Percentiles rank a stretch among this genome's conserved stretches.
phyloP scores from a whole-genome alignment of 257 asterid species.

The Ophiorrhiza pumila region DNA sequence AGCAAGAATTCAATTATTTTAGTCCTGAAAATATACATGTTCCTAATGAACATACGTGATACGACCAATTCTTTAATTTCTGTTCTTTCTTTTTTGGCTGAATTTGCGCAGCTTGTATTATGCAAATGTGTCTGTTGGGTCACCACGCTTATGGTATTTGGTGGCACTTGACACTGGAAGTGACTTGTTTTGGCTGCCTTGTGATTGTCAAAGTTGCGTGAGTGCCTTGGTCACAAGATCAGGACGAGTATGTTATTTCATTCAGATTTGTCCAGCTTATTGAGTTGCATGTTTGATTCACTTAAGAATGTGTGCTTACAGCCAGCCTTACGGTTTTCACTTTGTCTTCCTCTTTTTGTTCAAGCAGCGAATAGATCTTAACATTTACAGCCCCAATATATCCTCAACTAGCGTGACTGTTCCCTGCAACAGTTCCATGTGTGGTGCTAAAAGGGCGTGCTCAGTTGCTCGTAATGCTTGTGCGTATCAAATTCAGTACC shows the following conservation, averaged over 20 bases:
- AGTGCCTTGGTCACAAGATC: slow-evolving; percentile 41
- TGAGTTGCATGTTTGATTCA: background rate
- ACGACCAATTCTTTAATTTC: background rate
- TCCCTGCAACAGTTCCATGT: slow-evolving; percentile 70
- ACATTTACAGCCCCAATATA: slow-evolving; percentile 65
- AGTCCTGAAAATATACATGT: background rate
- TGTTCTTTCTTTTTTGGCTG: background rate
- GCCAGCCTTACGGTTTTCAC: background rate
- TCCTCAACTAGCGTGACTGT: slow-evolving; percentile 61
- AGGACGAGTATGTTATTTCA: slow-evolving; percentile 42
- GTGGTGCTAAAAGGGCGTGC: slow-evolving; percentile 64
- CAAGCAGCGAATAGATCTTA: slow-evolving; percentile 62
- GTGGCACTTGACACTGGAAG: slow-evolving; percentile 99
- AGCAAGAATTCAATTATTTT: background rate
- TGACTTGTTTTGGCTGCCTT: slow-evolving; percentile 94
- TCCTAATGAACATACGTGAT: too few species aligned
- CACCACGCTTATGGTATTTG: slow-evolving; percentile 54
- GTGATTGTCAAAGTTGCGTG: slow-evolving; percentile 66
- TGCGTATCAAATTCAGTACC: slow-evolving; percentile 72
- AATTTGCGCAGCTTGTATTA: slow-evolving; percentile 79
- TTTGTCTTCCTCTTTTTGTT: slow-evolving; percentile 10
- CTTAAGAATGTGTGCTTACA: background rate
- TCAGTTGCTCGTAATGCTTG: slow-evolving; percentile 53
- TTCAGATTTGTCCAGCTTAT: background rate
- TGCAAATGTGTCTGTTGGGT: slow-evolving; percentile 75